phyloP scores from a whole-genome alignment of 1,284 basidiomycete genomes.

The Papiliotrema nemorosa region DNA sequence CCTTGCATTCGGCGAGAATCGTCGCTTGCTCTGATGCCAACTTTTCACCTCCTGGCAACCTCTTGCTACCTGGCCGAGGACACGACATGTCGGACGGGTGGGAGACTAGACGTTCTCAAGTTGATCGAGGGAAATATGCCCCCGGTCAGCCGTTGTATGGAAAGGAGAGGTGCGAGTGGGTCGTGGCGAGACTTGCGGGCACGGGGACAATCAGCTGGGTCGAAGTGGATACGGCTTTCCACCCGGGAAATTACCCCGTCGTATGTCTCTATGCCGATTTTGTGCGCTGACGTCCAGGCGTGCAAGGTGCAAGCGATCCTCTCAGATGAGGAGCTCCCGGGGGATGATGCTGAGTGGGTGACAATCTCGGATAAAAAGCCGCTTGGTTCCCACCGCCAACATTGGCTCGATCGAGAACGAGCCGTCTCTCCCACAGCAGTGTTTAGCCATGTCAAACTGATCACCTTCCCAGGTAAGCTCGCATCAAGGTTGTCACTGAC shows the following conservation, averaged over 20 bases:
- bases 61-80: conserved; percentile 85
- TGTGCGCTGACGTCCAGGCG: conserved; percentile 10
- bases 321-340: conserved; percentile 41
- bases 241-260: conserved; percentile 94
- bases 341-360: conserved; percentile 60
- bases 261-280: conserved; percentile 39
- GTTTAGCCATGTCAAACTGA: conserved; percentile 82
- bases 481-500: neutral
- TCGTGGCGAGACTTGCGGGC: conserved; percentile 75
- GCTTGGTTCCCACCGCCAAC: conserved; percentile 84
- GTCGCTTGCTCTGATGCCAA: conserved; percentile 71
- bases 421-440: conserved; percentile 52
- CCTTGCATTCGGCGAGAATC: conserved; percentile 75
- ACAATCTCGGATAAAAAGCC: conserved; percentile 70
- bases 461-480: conserved; percentile 68
- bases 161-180: conserved; percentile 84
- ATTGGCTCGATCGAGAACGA: conserved; percentile 77
- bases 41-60: conserved; percentile 85
- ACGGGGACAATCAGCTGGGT: conserved; percentile 69
- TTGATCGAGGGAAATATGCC: conserved; percentile 58
- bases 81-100: conserved; percentile 96
- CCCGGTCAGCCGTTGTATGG: conserved; percentile 22
- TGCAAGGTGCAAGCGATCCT: conserved; percentile 30
- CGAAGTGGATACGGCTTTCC: conserved; percentile 92
- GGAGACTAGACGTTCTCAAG: conserved; percentile 90